These are phyloP conservation scores for Cryphonectria radicalis DNA, from an alignment of 2,329 filamentous ascomycete genomes.

Conservation along the genomic window DNA sequence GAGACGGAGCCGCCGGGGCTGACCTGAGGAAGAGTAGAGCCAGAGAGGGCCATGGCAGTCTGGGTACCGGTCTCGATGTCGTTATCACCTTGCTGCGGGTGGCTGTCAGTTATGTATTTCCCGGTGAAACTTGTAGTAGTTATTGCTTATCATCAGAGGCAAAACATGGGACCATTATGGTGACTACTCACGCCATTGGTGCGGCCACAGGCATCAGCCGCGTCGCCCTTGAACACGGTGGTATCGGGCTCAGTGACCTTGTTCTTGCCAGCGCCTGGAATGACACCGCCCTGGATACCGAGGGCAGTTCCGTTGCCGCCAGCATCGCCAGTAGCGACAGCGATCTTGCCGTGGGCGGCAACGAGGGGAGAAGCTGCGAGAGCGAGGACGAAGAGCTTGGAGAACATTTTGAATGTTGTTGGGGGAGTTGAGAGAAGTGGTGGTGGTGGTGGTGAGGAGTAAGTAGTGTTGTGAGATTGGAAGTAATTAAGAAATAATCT, in stretches of 20 bases:
- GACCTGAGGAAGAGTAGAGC: conserved; percentile 46
- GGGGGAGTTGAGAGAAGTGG: not conserved
- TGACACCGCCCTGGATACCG: conserved; percentile 42
- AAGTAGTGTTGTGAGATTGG: conserved; percentile 3
- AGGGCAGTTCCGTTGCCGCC: conserved; percentile 46
- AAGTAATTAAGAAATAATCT: conserved; percentile 5
- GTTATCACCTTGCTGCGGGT: conserved; percentile 41
- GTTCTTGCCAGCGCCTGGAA: conserved; percentile 34
- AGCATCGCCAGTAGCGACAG: conserved; percentile 36
- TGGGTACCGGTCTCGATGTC: conserved; percentile 37
- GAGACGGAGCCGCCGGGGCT: conserved; percentile 40
- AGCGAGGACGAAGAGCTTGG: conserved; percentile 29
- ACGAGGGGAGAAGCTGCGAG: conserved; percentile 37
- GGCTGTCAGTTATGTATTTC: conserved; percentile 2
- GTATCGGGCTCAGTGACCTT: conserved; percentile 48
- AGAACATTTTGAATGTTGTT: conserved; percentile 22
- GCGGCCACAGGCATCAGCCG: conserved; percentile 44
- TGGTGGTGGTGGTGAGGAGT: conserved; percentile 10
- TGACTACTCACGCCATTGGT: conserved; percentile 36
- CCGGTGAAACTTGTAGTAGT: too few relatives aligned
- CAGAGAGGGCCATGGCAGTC: conserved; percentile 42
- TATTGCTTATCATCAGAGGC: not conserved
- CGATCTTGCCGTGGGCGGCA: conserved; percentile 38
- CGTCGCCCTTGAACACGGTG: conserved; percentile 47
- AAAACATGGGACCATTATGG: too few relatives aligned